Evolutionary conservation across 2,329 filamentous ascomycete genomes (phyloP).

Genomic region (Knoxdaviesia capensis): DNA sequence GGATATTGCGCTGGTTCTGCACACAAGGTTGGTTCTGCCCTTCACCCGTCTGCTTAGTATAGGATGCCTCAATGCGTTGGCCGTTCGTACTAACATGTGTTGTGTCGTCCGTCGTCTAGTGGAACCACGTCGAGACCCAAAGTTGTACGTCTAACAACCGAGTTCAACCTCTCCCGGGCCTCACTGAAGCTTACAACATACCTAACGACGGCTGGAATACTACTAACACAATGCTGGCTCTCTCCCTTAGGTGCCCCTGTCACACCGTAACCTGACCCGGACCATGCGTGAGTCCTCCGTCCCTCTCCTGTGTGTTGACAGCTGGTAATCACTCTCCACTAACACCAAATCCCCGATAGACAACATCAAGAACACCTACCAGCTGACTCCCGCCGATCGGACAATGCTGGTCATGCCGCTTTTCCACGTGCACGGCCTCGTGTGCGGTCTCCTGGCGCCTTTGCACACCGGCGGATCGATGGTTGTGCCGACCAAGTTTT

Average conservation of each 20-base stretch:
- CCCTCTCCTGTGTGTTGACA: slow-evolving; percentile 1
- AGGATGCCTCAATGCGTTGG: background rate
- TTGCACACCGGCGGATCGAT: slow-evolving; percentile 59
- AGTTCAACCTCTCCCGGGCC: background rate
- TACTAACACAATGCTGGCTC: slow-evolving; percentile 1
- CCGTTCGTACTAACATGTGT: background rate
- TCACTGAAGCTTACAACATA: too few relatives aligned
- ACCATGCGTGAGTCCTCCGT: slow-evolving; percentile 44
- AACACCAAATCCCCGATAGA: slow-evolving; percentile 15
- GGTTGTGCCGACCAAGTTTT: slow-evolving; percentile 62
- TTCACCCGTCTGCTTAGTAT: background rate
- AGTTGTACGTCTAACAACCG: slow-evolving; percentile 31
- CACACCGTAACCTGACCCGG: slow-evolving; percentile 59
- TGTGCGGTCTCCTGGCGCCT: slow-evolving; percentile 64
- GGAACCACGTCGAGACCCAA: slow-evolving; percentile 75
- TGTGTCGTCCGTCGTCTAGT: slow-evolving; percentile 15
- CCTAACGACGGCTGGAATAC: background rate
- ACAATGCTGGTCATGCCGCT: slow-evolving; percentile 81
- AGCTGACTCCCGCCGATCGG: slow-evolving; percentile 48
- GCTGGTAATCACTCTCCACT: background rate
- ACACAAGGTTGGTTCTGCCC: slow-evolving; percentile 35
- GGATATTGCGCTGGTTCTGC: slow-evolving; percentile 62
- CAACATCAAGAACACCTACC: slow-evolving; percentile 64
- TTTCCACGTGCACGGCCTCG: slow-evolving; percentile 77
- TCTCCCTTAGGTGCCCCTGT: slow-evolving; percentile 43